Conservation (phyloP, 2,329 filamentous ascomycete species). For the Penicillium vulpinum region DNA sequence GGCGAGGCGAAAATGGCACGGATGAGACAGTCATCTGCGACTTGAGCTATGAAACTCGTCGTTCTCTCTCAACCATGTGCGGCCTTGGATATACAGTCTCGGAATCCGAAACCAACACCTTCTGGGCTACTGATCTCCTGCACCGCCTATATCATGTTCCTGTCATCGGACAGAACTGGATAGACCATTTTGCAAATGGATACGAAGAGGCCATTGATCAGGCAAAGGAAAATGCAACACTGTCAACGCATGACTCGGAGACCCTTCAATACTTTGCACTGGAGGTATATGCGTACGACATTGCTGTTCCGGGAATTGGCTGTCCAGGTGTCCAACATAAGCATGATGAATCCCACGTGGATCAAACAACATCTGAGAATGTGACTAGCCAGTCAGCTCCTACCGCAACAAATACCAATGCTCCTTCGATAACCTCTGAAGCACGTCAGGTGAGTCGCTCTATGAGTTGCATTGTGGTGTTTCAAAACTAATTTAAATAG, state of each 20-base stretch:
- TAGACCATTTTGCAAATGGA: conserved; percentile 64
- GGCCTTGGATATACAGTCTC: conserved; percentile 63
- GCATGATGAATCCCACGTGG: conserved; percentile 5
- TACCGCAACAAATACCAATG: conserved; percentile 11
- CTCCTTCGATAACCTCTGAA: conserved; percentile 18
- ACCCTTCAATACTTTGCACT: conserved; percentile 69
- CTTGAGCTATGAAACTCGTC: conserved; percentile 60
- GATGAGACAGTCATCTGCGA: conserved; percentile 69
- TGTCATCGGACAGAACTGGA: conserved; percentile 57
- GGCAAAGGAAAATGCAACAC: conserved; percentile 52
- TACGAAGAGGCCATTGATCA: conserved; percentile 58
- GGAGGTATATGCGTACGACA: conserved; percentile 64
- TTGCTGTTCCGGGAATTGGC: conserved; percentile 63
- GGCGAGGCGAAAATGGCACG: conserved; percentile 64
- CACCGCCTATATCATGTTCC: conserved; percentile 67
- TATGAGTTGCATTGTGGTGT: neutral
- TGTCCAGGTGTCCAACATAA: conserved; percentile 51
- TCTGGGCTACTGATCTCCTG: conserved; percentile 66
- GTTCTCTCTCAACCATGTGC: conserved; percentile 61
- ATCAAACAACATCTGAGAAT: neutral
- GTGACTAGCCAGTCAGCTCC: conserved; percentile 12
- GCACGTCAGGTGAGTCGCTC: conserved; percentile 28
- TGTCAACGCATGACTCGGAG: conserved; percentile 59
- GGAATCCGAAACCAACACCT: conserved; percentile 57
- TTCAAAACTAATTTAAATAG: conserved; percentile 20